A percentile compares a stretch with the other conserved stretches of the same genome.
These are phyloP conservation scores for Ophiocordyceps camponoti-saundersi DNA, from an alignment of 2,329 filamentous ascomycete species.

Conservation along the genomic window DNA sequence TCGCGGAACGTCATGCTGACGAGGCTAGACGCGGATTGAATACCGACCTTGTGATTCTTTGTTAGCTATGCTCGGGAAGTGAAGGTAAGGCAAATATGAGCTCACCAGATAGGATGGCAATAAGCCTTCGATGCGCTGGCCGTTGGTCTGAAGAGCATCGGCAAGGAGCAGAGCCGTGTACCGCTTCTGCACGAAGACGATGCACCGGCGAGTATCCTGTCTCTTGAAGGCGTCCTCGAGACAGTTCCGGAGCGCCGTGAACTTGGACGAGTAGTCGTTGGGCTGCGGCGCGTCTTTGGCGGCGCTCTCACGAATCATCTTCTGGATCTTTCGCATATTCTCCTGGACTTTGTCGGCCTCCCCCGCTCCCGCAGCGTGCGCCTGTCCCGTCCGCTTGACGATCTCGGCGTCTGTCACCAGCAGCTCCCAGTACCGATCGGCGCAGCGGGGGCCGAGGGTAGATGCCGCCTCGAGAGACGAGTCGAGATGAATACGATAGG, in stretches of 20 bases:
- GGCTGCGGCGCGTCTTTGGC: not conserved
- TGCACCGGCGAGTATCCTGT: constrained; percentile 39
- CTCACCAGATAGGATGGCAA: constrained; percentile 45
- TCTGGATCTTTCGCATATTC: constrained; percentile 40
- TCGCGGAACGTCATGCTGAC: constrained; percentile 51
- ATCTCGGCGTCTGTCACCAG: constrained; percentile 46
- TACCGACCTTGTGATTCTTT: constrained; percentile 11
- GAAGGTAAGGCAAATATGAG: not conserved
- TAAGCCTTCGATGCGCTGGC: constrained; percentile 40
- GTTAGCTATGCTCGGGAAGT: not conserved
- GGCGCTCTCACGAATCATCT: constrained; percentile 32
- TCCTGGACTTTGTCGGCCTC: constrained; percentile 29
- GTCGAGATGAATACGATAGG: constrained; percentile 39
- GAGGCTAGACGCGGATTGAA: constrained; percentile 23
- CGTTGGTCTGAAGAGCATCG: constrained; percentile 42
- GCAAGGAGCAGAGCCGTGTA: constrained; percentile 60
- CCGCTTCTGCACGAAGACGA: constrained; percentile 72
- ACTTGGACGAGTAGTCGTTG: constrained; percentile 52
- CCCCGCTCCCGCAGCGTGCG: constrained; percentile 8
- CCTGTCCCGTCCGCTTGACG: constrained; percentile 37
- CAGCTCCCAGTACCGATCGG: constrained; percentile 65
- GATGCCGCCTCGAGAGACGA: constrained; percentile 43
- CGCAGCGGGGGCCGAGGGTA: constrained; percentile 67
- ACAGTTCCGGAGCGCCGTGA: constrained; percentile 41
- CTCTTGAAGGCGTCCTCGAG: constrained; percentile 48